phyloP scores from a whole-genome alignment of 768 basidiomycete genomes.

The Cytidiella melzeri region DNA sequence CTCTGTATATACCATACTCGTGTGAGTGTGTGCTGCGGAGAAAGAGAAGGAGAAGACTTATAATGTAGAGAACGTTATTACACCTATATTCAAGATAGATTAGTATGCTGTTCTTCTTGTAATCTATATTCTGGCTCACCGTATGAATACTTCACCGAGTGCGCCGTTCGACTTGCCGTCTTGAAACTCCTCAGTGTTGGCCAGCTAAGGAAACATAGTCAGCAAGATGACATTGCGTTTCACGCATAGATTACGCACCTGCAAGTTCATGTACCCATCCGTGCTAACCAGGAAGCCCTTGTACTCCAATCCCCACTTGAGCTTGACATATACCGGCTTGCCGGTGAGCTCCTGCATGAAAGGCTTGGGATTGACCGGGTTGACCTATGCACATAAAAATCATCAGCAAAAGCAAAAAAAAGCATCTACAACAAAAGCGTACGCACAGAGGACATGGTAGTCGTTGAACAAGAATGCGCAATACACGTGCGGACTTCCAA shows the following conservation, averaged over 20 bases:
- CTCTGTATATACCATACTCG: conserved; percentile 47
- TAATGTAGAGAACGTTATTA: conserved; percentile 96
- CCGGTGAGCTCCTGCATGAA: conserved; percentile 98
- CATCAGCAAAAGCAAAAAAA: not conserved
- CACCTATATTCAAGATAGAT: conserved; percentile 42
- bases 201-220: conserved; percentile 54
- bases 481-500: conserved; percentile 37
- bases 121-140: conserved; percentile 43
- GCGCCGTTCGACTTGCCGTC: conserved; percentile 94
- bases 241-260: conserved; percentile 48
- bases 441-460: conserved; percentile 65
- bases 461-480: conserved; percentile 26
- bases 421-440: not conserved
- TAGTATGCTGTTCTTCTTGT: not conserved
- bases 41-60: conserved; percentile 43
- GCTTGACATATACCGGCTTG: conserved; percentile 88
- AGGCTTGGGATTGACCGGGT: conserved; percentile 97
- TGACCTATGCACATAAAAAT: conserved; percentile 42
- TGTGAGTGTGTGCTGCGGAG: conserved; percentile 14
- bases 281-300: conserved; percentile 98
- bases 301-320: conserved; percentile 99
- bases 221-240: not conserved
- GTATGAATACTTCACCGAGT: conserved; percentile 97
- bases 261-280: conserved; percentile 99
- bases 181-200: conserved; percentile 98